Base-by-base conservation (phyloP, 2,329 filamentous ascomycete species). In the Xylaria sp. region DNA sequence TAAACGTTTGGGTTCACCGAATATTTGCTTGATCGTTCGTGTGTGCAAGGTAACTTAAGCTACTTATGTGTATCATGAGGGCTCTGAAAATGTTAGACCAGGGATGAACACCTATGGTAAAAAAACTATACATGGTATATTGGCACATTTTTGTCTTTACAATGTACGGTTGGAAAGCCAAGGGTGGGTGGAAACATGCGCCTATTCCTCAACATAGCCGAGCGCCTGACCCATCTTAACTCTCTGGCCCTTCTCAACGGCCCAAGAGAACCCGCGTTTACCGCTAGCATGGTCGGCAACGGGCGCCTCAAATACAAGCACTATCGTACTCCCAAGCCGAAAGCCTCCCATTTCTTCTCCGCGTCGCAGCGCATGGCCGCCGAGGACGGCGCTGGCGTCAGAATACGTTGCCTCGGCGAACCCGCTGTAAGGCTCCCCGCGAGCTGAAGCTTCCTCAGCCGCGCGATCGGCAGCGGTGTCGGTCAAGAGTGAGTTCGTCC, bases 321-420 rank as follows among this genome's bases (percentile, higher is more conserved):
- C 95, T 69, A 99, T 89, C 1, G 94, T 97, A 76, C 92, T 97
- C 19, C 95, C 95, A 3, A 99, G 83, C 80, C 96, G 92, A 79
- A 99, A 99, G 0, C 95, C 96, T 57, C 95, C 95, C 93, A 99
- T 98, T 78, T 99, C 95, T 74, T 98, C 94, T 37, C 95, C 95
- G 46, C 91, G 85, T 66, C 89, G 87, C 58, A 99, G 80, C 1
- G 94, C 90, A 75, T 98, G 89, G 2, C 96, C 95, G 19, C 87
- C 87, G 0, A 99, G 83, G 2, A 97, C 85, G 2, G 83, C 79
- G 72, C 91, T 96, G 1, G 94, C 92, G 15, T 83, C 84, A 47
- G 86, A 86, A 74, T 99, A 99, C 2, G 91, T 94, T 7, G 95
- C 96, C 79, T 99, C 95, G 0, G 92, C 88, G 74, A 94, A 99